Evolutionary conservation across 208 protist genomes (phyloP), one percentile per base, ranked within the genome.

Genomic region (Crithidia bombi): DNA sequence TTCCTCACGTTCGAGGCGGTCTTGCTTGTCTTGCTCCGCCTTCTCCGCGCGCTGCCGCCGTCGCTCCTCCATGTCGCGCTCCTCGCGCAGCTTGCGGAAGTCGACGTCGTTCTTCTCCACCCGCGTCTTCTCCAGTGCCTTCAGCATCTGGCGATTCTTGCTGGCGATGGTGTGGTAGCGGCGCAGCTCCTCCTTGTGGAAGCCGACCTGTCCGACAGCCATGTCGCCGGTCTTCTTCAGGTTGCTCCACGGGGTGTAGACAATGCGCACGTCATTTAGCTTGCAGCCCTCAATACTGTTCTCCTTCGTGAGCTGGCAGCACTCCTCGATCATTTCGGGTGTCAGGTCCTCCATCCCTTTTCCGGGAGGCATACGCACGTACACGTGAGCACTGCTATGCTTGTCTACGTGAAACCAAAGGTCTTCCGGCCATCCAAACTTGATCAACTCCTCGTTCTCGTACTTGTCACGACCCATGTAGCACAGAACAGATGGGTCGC

Each of bases 391-490:
- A 76, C 91, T 96, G 64, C 91, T 95, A 56, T 98, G 88, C 44
- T 94, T 92, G 78, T 99, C 98, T 9, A 99, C 98, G 83, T 99
- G 98, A 68, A 99, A 99, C 98, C 98, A 99, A 25, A 99, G 81
- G 75, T 99, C 98, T 57, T 99, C 97, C 5, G 96, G 95, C 90
- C 92, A 99, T 14, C 96, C 98, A 56, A 93, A 98, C 59, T 90
- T 91, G 73, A 99, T 99, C 12, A 99, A 79, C 56, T 99, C 92
- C 81, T 99, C 98, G 73, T 99, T 99, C 63, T 99, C 98, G 77
- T 94, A 97, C 83, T 99, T 99, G 83, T 99, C 98, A 32, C 86
- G 82, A 32, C 98, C 98, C 96, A 99, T 98, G 88, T 99, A 99
- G 66, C 97, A 90, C 35, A 92, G 28, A 35, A 98, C 93, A 4